Conservation (phyloP, 1,284 basidiomycete genomes). For the Cerrena zonata region DNA sequence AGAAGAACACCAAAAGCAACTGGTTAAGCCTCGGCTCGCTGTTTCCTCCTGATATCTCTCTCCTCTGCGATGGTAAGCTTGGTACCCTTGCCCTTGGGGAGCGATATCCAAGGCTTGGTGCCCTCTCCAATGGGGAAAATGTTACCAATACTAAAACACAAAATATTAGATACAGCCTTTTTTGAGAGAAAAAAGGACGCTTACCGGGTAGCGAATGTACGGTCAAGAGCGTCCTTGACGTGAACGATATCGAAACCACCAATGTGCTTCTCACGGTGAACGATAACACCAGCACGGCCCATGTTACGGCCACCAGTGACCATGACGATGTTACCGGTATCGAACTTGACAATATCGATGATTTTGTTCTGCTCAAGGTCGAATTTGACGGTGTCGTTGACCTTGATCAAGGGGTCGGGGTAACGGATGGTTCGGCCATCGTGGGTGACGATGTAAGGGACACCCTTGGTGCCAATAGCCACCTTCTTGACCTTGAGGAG, state of each 20-base stretch:
- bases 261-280: conserved; percentile 93
- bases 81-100: conserved; percentile 97
- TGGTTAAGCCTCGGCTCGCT: conserved; percentile 52
- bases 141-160: conserved; percentile 74
- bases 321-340: conserved; percentile 96
- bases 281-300: conserved; percentile 94
- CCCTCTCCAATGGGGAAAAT: conserved; percentile 98
- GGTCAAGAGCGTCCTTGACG: conserved; percentile 91
- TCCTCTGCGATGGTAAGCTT: conserved; percentile 89
- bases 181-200: conserved; percentile 24
- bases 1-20: conserved; percentile 25
- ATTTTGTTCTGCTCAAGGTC: conserved; percentile 96
- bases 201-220: conserved; percentile 92
- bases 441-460: conserved; percentile 96
- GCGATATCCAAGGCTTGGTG: conserved; percentile 91
- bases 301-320: conserved; percentile 99
- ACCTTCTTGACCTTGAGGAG: conserved; percentile 94
- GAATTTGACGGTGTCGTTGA: conserved; percentile 98
- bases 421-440: conserved; percentile 99
- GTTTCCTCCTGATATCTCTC: conserved; percentile 74
- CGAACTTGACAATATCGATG: conserved; percentile 90
- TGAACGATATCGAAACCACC: conserved; percentile 98
- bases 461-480: conserved; percentile 88
- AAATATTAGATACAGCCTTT: conserved; percentile 2
- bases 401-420: conserved; percentile 92